Conservation (phyloP, 202 grass and related monocot genomes). For the Elaeis oleifera region DNA sequence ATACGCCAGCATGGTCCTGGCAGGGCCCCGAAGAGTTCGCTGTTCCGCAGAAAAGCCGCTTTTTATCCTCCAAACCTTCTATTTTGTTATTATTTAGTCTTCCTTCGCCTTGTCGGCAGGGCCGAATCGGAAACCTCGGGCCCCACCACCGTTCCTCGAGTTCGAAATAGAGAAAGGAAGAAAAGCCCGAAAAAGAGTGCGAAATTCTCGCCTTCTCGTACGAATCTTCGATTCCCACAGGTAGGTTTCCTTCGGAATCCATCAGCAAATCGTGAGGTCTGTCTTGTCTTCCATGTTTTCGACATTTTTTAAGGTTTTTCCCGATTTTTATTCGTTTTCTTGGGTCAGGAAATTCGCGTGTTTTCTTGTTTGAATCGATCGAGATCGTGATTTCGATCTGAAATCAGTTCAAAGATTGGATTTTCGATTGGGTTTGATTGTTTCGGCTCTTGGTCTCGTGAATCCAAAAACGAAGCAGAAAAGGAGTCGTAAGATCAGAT, state of each 20-base stretch:
- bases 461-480: background rate
- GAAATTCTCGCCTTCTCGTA: conserved; percentile 31
- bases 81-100: too few species aligned
- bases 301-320: background rate
- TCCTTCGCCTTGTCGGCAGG: too few species aligned
- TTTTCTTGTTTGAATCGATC: too few species aligned
- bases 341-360: too few species aligned
- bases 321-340: background rate
- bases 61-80: too few species aligned
- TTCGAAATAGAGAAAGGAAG: background rate
- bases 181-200: background rate
- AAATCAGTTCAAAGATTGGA: background rate
- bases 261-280: background rate
- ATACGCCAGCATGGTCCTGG: too few species aligned
- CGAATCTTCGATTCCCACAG: background rate
- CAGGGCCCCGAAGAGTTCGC: too few species aligned
- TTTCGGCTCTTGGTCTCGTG: background rate
- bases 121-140: too few species aligned
- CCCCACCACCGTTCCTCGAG: too few species aligned
- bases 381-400: background rate
- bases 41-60: too few species aligned
- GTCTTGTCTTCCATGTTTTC: too few species aligned
- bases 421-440: conserved; percentile 4
- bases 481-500: too few species aligned
- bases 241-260: conserved; percentile 8